phyloP scores from a whole-genome alignment of 2,329 filamentous ascomycete species.

The Mycocentrospora acerina region DNA sequence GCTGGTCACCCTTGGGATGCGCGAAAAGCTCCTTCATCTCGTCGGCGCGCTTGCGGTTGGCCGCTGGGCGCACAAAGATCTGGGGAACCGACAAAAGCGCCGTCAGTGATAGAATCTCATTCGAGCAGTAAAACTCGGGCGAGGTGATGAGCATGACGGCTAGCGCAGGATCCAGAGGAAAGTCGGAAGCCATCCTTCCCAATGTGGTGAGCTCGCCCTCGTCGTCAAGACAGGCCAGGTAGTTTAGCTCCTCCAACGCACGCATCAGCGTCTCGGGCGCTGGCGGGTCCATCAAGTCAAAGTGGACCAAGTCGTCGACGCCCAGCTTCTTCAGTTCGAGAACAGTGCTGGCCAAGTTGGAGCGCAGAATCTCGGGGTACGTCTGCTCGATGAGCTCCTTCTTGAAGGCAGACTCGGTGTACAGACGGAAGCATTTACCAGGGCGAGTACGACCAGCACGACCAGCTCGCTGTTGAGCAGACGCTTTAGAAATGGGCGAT shows the following conservation, averaged over 20 bases:
- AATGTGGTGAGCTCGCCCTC: conserved; percentile 89
- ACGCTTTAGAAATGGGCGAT: conserved; percentile 96
- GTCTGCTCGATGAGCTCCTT: conserved; percentile 97
- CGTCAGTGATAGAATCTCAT: conserved; percentile 95
- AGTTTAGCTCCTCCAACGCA: conserved; percentile 95
- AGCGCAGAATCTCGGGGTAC: conserved; percentile 91
- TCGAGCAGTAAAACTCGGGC: conserved; percentile 97
- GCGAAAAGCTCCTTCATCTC: conserved; percentile 96
- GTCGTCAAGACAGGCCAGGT: conserved; percentile 92
- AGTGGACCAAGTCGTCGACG: conserved; percentile 93
- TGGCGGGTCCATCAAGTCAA: conserved; percentile 97
- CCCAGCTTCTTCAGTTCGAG: conserved; percentile 97
- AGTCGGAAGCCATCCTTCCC: conserved; percentile 86
- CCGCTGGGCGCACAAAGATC: conserved; percentile 85
- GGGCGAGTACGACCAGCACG: conserved; percentile 98
- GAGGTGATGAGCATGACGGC: conserved; percentile 98
- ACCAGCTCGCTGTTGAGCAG: conserved; percentile 94
- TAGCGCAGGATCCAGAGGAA: conserved; percentile 88
- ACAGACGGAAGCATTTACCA: conserved; percentile 96
- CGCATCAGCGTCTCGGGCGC: conserved; percentile 98
- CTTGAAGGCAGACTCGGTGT: conserved; percentile 95
- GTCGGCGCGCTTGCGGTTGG: conserved; percentile 85
- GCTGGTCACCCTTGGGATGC: conserved; percentile 89
- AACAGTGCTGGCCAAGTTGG: conserved; percentile 92
- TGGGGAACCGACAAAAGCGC: conserved; percentile 92